Evolutionary conservation across 2,329 filamentous ascomycete species (phyloP).

Genomic region (Zymoseptoria brevis): DNA sequence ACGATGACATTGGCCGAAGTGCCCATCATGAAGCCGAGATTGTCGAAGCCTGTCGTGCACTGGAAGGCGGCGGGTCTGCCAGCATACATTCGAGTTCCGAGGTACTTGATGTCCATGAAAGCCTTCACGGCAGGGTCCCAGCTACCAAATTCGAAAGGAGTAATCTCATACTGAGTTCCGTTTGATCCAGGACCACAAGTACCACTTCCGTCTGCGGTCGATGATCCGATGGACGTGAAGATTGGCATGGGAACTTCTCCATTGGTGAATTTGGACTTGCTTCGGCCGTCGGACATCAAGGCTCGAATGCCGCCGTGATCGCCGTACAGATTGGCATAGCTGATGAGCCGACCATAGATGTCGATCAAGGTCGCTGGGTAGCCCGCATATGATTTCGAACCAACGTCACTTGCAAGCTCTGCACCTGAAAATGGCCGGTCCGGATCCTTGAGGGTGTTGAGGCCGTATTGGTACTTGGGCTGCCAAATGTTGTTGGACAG

Average conservation of each 20-base stretch:
- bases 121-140: conserved; percentile 52
- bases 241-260: conserved; percentile 35
- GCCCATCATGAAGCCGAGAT: conserved; percentile 38
- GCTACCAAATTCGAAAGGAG: conserved; percentile 56
- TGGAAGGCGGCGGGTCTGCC: conserved; percentile 37
- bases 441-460: conserved; percentile 2
- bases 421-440: background rate
- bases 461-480: conserved; percentile 30
- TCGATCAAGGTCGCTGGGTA: conserved; percentile 31
- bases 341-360: conserved; percentile 30
- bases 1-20: conserved; percentile 37
- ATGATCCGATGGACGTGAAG: conserved; percentile 32
- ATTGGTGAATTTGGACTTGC: conserved; percentile 30
- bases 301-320: conserved; percentile 26
- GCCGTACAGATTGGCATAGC: conserved; percentile 28
- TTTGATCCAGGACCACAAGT: conserved; percentile 31
- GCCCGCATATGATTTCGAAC: conserved; percentile 27
- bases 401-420: conserved; percentile 17
- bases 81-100: conserved; percentile 49
- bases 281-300: conserved; percentile 24
- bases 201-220: conserved; percentile 28
- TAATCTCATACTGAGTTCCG: conserved; percentile 56
- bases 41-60: conserved; percentile 41
- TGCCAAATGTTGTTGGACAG: conserved; percentile 14
- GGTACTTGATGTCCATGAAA: conserved; percentile 51